Evolutionary conservation across 140 eudicot genomes (phyloP), one percentile per base, ranked within the genome.

Genomic region (Oenanthe javanica): DNA sequence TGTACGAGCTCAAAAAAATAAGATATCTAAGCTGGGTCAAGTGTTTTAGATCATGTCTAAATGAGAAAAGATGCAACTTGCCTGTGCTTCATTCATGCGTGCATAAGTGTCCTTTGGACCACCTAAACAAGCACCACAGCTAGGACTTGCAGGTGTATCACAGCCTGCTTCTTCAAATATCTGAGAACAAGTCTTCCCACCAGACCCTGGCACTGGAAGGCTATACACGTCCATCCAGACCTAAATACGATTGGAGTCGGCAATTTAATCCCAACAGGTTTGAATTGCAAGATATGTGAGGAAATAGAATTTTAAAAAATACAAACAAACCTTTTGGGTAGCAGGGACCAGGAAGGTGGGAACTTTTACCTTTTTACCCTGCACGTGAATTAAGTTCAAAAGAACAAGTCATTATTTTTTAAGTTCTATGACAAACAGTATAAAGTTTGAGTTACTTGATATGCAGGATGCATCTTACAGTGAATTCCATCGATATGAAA

Each of bases 281-380:
- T 27, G 14, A 75, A 12, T 48, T 48, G 63, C 23, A 48, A 45
- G 2, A 49, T 0, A 74, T 12, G 27, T 75, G 9, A 75, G 18
- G 18, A 19, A 48, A 25, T 18, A 5, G 7, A 45, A 43, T 9
- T 11, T 38, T 48, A 70, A 54, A 79, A 31, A 50, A n/a, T 54
- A 6, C 16, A 57, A 25, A 51, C 86, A 79, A 77, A 94, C 99
- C 99, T 96, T 96, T 81, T 93, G 98, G 81, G 99, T 96, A 72
- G 99, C 99, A 23, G 99, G 99, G 79, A 96, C 99, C 82, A 96
- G 94, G 83, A 93, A 96, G 45, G 99, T 96, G 42, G 99, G 99
- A 45, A 96, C 99, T 86, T 93, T 91, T 81, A 96, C 99, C 89
- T 93, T 96, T 78, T 88, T 81, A 3, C 98, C 99, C 99, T 96